Evolutionary conservation across 2,329 filamentous ascomycete species (phyloP).

Genomic region (Aureobasidium sp.): DNA sequence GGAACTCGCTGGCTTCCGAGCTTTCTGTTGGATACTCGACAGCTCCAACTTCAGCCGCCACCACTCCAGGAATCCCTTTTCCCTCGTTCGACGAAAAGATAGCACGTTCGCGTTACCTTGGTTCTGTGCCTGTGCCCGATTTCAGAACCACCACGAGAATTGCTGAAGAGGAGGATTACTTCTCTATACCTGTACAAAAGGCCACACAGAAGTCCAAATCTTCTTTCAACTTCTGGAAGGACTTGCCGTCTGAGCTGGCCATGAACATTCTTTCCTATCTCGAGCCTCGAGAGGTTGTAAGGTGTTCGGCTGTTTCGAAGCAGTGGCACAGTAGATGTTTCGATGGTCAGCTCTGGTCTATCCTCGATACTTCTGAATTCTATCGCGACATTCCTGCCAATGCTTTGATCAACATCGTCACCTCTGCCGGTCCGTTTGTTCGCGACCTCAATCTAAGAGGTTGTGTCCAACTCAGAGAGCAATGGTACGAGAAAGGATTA

Average conservation of each 20-base stretch:
- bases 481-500: slow-evolving; percentile 68
- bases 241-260: slow-evolving; percentile 75
- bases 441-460: slow-evolving; percentile 85
- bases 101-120: slow-evolving; percentile 45
- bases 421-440: slow-evolving; percentile 79
- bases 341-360: slow-evolving; percentile 89
- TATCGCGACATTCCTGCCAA: slow-evolving; percentile 81
- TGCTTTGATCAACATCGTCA: slow-evolving; percentile 77
- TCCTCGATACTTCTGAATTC: slow-evolving; percentile 71
- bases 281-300: slow-evolving; percentile 71
- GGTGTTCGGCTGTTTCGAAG: slow-evolving; percentile 69
- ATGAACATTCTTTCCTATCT: slow-evolving; percentile 71
- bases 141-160: slow-evolving; percentile 48
- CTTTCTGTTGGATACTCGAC: slow-evolving; percentile 51
- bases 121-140: slow-evolving; percentile 56
- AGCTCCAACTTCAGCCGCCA: slow-evolving; percentile 47
- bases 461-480: slow-evolving; percentile 80
- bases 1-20: slow-evolving; percentile 38
- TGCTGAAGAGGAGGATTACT: slow-evolving; percentile 24
- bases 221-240: slow-evolving; percentile 65
- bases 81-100: slow-evolving; percentile 45
- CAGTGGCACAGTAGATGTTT: slow-evolving; percentile 78
- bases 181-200: slow-evolving; percentile 27
- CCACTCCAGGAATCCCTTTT: slow-evolving; percentile 39
- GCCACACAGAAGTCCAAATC: slow-evolving; percentile 27